Evolutionary conservation across 1,284 basidiomycete species (phyloP).

Genomic region (Cystobasidiaceae sp.): DNA sequence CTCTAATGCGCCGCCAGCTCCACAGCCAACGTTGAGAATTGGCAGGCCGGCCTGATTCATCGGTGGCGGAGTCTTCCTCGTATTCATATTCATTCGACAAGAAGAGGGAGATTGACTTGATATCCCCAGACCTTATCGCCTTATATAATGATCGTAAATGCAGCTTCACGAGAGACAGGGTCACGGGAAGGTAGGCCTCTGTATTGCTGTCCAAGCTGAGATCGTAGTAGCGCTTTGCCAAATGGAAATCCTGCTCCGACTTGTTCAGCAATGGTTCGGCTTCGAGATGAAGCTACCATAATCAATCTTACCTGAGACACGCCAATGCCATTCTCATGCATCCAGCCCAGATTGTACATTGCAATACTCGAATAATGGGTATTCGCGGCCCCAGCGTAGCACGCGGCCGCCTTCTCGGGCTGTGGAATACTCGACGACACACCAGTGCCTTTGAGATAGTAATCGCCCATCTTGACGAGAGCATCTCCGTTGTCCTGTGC

Average conservation of each 20-base stretch:
- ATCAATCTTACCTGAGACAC: constrained; percentile 63
- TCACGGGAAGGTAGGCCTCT: constrained; percentile 83
- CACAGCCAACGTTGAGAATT: constrained; percentile 13
- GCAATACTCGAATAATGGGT: constrained; percentile 86
- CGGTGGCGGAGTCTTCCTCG: constrained; percentile 9
- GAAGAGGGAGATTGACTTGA: constrained; percentile 40
- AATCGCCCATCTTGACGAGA: constrained; percentile 77
- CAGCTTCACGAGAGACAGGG: constrained; percentile 73
- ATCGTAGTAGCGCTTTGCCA: constrained; percentile 96
- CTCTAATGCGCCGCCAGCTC: constrained; percentile 15
- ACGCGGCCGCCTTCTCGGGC: constrained; percentile 80
- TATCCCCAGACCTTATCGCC: constrained; percentile 60
- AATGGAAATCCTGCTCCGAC: constrained; percentile 79
- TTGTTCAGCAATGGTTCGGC: neutral
- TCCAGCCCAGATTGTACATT: constrained; percentile 98
- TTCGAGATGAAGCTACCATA: neutral
- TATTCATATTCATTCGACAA: constrained; percentile 12
- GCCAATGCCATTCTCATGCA: constrained; percentile 95
- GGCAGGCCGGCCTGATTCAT: neutral
- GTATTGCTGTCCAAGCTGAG: constrained; percentile 74
- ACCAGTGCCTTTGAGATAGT: constrained; percentile 84
- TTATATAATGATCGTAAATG: constrained; percentile 81
- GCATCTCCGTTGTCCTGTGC: constrained; percentile 91
- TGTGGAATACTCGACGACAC: constrained; percentile 57
- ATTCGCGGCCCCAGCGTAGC: constrained; percentile 85